Base-by-base conservation (phyloP, 257 asterid genomes). In the Plantago ovata region DNA sequence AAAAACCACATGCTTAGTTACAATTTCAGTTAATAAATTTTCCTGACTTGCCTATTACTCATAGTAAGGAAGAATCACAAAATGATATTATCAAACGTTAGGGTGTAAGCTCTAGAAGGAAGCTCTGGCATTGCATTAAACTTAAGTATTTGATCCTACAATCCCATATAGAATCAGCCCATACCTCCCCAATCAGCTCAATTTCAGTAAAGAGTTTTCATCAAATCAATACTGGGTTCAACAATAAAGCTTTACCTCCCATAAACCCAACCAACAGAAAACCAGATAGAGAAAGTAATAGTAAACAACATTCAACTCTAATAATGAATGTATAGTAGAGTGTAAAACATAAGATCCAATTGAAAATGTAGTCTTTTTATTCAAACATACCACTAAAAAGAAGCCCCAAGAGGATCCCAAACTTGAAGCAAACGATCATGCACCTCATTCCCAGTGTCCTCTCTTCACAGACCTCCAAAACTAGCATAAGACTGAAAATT, bases 341-440 rank as follows among this genome's bases (percentile, higher is more conserved):
- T 3, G 36, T 8, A 28, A 28, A 28, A 3, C 36, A 28, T 4
- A 28, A 28, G 36, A 28, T 4, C 36, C 36, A 28, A 28, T 6
- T 32, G 50, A 53, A 45, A 39, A 36, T 21, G 38, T 12, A 59
- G 49, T 63, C 47, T 38, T 20, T 45, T 38, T 19, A 44, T 16
- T 41, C 55, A 54, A 59, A 72, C 80, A 60, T 74, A 86, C 97
- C 93, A 70, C 74, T 63, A 16, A 81, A 59, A 56, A 81, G 72
- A 72, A 89, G 78, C 70, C 73, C 62, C 69, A 79, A 63, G 42
- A 74, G 49, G 54, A 72, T 49, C 58, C 75, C 69, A 57, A 74
- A 63, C 65, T 68, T 63, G 38, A 69, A 60, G 62, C 48, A 44
- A 67, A 60, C 53, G 36, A 19, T 61, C 64, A 43, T 65, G 70